Conservation (phyloP, 2,329 filamentous ascomycete species). For the Atkinsonella texensis region DNA sequence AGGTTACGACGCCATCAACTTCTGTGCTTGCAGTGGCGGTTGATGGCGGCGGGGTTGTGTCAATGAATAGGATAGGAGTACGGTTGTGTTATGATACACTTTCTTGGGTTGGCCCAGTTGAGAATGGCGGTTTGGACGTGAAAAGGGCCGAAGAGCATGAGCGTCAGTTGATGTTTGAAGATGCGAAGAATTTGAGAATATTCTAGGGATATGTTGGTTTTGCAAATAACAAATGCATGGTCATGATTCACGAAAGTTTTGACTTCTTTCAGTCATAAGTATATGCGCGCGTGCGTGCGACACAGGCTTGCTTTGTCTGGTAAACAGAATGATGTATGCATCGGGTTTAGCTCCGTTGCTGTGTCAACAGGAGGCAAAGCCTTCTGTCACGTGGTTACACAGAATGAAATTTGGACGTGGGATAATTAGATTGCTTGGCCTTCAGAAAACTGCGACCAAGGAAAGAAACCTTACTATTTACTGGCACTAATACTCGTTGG, state of each 20-base stretch:
- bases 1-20: slow-evolving; percentile 4
- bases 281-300: not conserved
- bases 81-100: not conserved
- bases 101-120: not conserved
- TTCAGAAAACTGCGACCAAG: too few relatives aligned
- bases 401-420: too few relatives aligned
- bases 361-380: slow-evolving; percentile 16
- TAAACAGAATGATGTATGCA: slow-evolving; percentile 12
- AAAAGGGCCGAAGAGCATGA: too few relatives aligned
- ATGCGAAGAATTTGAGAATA: too few relatives aligned
- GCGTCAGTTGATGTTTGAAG: too few relatives aligned
- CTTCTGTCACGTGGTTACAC: not conserved
- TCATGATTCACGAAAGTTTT: not conserved
- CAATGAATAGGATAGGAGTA: not conserved
- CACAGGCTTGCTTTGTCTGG: not conserved
- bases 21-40: not conserved
- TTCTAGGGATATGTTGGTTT: too few relatives aligned
- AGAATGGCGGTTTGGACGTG: not conserved
- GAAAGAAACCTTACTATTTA: too few relatives aligned
- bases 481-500: too few relatives aligned
- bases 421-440: too few relatives aligned
- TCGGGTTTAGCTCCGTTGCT: slow-evolving; percentile 17
- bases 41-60: not conserved
- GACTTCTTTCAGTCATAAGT: not conserved
- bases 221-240: too few relatives aligned